Evolutionary conservation across 2,329 filamentous ascomycete genomes (phyloP).

Genomic region (Neoscytalidium dimidiatum): DNA sequence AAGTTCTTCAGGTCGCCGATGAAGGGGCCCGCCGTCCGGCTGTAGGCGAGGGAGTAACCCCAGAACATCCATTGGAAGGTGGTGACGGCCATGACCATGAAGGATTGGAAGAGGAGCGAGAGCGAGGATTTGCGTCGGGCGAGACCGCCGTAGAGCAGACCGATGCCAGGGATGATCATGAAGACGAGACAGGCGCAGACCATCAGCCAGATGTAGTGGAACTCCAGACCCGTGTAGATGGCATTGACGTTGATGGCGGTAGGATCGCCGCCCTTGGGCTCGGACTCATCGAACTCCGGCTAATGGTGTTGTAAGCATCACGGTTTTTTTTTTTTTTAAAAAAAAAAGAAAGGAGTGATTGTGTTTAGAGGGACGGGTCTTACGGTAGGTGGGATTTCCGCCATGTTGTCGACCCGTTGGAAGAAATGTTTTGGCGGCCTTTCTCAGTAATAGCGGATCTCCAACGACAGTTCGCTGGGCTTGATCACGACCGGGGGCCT

Average conservation of each 20-base stretch:
- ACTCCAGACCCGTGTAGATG: conserved; percentile 61
- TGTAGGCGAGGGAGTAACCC: conserved; percentile 66
- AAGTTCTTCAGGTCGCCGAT: conserved; percentile 65
- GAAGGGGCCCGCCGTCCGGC: conserved; percentile 60
- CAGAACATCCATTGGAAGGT: conserved; percentile 67
- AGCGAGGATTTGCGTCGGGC: conserved; percentile 64
- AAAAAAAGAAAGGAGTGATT: conserved; percentile 8
- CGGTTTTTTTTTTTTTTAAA: too few relatives aligned
- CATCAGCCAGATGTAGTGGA: conserved; percentile 62
- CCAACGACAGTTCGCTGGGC: background rate
- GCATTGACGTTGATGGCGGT: conserved; percentile 57
- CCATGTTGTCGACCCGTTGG: background rate
- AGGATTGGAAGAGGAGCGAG: conserved; percentile 62
- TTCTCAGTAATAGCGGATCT: background rate
- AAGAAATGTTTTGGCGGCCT: background rate
- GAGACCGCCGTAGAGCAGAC: conserved; percentile 65
- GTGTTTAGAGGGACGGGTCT: background rate
- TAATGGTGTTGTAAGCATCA: conserved; percentile 20
- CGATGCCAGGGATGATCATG: conserved; percentile 68
- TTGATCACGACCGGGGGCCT: background rate
- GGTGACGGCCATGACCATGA: conserved; percentile 58
- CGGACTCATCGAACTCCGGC: conserved; percentile 43
- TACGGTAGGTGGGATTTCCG: conserved; percentile 14
- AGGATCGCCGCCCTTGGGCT: conserved; percentile 58
- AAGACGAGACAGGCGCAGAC: conserved; percentile 64